These are phyloP conservation scores for Biscogniauxia sp. DNA, from an alignment of 2,329 filamentous ascomycete genomes.

Conservation along the genomic window DNA sequence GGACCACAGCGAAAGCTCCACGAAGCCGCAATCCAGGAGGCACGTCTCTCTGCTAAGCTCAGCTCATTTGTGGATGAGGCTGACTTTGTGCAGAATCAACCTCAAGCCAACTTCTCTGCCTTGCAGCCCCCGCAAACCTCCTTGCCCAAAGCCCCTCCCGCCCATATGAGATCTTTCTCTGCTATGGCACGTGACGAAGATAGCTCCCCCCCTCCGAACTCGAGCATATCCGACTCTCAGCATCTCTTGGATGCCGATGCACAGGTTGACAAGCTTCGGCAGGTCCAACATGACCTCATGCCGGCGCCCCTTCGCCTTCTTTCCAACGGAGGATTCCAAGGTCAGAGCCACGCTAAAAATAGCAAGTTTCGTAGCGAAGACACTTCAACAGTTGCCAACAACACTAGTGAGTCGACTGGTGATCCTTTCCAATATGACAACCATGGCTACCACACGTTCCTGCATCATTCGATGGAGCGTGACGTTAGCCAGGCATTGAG, in stretches of 20 bases:
- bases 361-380: slow-evolving; percentile 16
- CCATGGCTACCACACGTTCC: slow-evolving; percentile 36
- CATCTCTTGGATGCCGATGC: slow-evolving; percentile 23
- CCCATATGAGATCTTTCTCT: slow-evolving; percentile 1
- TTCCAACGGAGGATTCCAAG: slow-evolving; percentile 4
- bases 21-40: neutral
- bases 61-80: neutral
- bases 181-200: neutral
- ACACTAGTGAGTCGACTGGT: slow-evolving; percentile 35
- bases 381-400: slow-evolving; percentile 25
- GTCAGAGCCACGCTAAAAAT: neutral
- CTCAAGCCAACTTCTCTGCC: neutral
- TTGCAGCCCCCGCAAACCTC: slow-evolving; percentile 4
- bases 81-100: slow-evolving; percentile 1
- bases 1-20: neutral
- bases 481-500: slow-evolving; percentile 43
- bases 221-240: slow-evolving; percentile 24
- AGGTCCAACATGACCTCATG: slow-evolving; percentile 12
- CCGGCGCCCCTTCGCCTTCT: slow-evolving; percentile 20
- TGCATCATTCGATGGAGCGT: slow-evolving; percentile 39
- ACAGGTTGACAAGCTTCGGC: slow-evolving; percentile 16
- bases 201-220: slow-evolving; percentile 9
- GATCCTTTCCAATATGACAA: slow-evolving; percentile 49
- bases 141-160: slow-evolving; percentile 1
- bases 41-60: neutral